Conservation (phyloP, 768 basidiomycete species). For the Amanita subjunquillea region DNA sequence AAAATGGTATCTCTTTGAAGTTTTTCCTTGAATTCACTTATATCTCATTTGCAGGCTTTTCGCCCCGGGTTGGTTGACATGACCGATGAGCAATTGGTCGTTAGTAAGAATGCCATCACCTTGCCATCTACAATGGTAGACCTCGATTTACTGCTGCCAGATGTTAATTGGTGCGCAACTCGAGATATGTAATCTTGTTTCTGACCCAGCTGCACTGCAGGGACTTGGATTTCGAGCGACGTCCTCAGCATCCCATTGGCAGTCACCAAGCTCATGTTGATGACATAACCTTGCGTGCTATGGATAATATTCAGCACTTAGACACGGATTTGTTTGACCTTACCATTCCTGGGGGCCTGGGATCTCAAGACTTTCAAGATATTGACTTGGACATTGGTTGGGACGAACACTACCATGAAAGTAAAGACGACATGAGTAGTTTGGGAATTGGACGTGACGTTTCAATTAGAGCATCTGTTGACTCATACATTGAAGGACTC, state of each 20-base stretch:
- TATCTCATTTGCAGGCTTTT: conserved; percentile 54
- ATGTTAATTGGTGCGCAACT: conserved; percentile 61
- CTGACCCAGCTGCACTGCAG: conserved; percentile 25
- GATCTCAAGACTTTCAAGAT: conserved; percentile 70
- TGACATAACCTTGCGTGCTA: conserved; percentile 79
- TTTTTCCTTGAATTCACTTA: background rate
- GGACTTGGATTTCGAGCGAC: conserved; percentile 72
- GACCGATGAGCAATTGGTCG: conserved; percentile 87
- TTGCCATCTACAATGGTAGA: conserved; percentile 70
- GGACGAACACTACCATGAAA: conserved; percentile 35
- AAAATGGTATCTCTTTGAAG: conserved; percentile 63
- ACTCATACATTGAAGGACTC: conserved; percentile 43
- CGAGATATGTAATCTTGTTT: background rate
- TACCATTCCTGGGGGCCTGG: conserved; percentile 73
- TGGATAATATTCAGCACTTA: conserved; percentile 60
- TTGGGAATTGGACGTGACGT: conserved; percentile 76
- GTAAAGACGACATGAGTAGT: conserved; percentile 50
- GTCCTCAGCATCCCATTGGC: conserved; percentile 38
- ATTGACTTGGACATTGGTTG: conserved; percentile 73
- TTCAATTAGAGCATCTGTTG: conserved; percentile 44
- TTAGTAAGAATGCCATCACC: conserved; percentile 83
- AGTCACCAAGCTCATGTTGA: conserved; percentile 78
- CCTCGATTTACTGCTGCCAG: conserved; percentile 69
- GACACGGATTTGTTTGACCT: conserved; percentile 72
- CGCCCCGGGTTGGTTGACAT: conserved; percentile 92